Base-by-base conservation (phyloP, 176 grass and related monocot species). In the Oryza coarctata region DNA sequence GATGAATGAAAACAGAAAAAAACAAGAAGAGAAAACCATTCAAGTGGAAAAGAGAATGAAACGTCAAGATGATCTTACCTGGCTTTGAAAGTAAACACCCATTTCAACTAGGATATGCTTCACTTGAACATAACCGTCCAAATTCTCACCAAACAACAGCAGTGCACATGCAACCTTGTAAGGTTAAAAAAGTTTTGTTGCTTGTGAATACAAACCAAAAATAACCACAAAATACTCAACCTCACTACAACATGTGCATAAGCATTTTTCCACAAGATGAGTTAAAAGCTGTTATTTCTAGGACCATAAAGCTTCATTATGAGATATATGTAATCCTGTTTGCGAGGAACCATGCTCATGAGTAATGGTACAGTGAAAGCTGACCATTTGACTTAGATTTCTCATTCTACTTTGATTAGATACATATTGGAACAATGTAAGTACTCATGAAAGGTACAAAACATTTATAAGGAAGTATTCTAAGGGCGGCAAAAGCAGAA, bases 21-120 rank as follows among this genome's bases (percentile, higher is more conserved):
- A 67, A 18, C 35, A 12, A 78, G 18, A 30, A 50, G 18, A 62
- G 27, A 41, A 38, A 18, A 26, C 28, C 66, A 66, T 50, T 68
- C 3, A 55, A 70, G 77, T 15, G 15, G 32, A 47, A 70, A 85
- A 25, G 30, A 31, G 75, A 44, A 68, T 72, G 7, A 27, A 28
- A 18, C 32, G 55, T 33, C n/a, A 63, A 63, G 11, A 58, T 71
- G 20, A 50, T 8, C 50, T 80, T 68, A 97, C 94, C 82, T 94
- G 94, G 45, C 89, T 85, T 86, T 97, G 91, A 65, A 91, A 93
- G 65, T 90, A 97, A 55, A 76, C 76, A 70, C 91, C 91, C 87
- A 93, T 93, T 75, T 84, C 81, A 82, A 89, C 87, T 65, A 93
- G 73, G 80, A 89, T 92, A n/a, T 81, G 29, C 85, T 89, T 89